Base-by-base conservation (phyloP, 441 rosid genomes). In the Populus tomentosa region DNA sequence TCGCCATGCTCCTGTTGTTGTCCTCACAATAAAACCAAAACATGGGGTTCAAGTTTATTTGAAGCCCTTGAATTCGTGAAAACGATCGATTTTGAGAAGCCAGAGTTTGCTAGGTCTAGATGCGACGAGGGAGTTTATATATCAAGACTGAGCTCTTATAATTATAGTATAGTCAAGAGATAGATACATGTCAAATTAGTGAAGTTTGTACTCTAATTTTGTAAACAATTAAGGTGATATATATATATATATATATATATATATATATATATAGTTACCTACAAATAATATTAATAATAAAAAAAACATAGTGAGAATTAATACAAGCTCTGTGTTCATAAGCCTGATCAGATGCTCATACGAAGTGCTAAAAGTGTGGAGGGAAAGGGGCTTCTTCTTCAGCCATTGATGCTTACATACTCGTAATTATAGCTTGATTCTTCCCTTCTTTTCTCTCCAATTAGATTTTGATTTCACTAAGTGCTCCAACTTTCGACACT, bases 1-100 rank as follows among this genome's bases (percentile, higher is more conserved):
- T 77, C 88, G 94, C 42, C 99, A 95, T 79, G 99, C 99, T 32
- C 99, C 98, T 0, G 84, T 95, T 23, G 80, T 87, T 69, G 94
- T 95, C 67, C 88, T 95, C 30, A 95, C 98, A 30, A 89, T 92
- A 50, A 93, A 90, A 78, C 98, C 98, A 1, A 95, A 92, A 83
- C 80, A 93, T 78, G 98, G 98, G 23, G 98, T 95, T 75, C 98
- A 92, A 70, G 78, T 95, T 13, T 77, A 78, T 76, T 80, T 93
- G 85, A 87, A 84, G 86, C 91, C 92, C 26, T 71, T 94, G 62
- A 83, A 88, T 61, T 61, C 78, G 5, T 82, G 24, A 78, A 46
- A 7, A 16, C 30, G 30, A 28, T 28, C 3, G 20, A 33, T 76
- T 70, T 69, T 28, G 20, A 46, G 9, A 46, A 46, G 56, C 56